These are phyloP conservation scores for Colletotrichum sp. DNA, from an alignment of 2,329 filamentous ascomycete species.

Conservation along the genomic window DNA sequence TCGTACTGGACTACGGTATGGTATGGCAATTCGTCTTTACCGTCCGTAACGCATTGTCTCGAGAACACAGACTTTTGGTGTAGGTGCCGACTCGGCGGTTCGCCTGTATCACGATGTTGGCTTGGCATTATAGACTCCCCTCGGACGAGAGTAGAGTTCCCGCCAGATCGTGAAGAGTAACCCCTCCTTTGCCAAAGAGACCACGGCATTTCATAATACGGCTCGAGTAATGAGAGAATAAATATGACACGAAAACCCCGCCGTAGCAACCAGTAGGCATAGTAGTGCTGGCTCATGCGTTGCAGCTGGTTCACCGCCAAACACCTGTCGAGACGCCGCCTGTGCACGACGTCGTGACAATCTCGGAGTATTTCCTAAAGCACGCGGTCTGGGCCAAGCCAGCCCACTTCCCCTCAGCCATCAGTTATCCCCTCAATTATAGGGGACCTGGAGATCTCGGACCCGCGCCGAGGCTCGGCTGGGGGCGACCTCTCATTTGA, in stretches of 20 bases:
- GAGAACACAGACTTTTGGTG: background rate
- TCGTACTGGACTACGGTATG: background rate
- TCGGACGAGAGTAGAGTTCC: background rate
- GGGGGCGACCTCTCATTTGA: background rate
- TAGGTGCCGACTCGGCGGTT: background rate
- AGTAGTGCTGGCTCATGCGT: background rate
- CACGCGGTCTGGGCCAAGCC: background rate
- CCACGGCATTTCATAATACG: background rate
- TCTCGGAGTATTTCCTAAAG: background rate
- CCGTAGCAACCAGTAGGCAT: fast-evolving
- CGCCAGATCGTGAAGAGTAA: background rate
- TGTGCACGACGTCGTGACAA: background rate
- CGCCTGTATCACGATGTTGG: background rate
- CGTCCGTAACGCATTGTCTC: background rate
- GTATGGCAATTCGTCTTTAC: background rate
- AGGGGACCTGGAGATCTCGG: background rate
- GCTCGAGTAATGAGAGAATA: background rate
- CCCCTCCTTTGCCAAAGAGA: background rate
- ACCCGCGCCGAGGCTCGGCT: background rate
- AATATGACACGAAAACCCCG: background rate
- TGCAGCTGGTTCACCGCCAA: background rate
- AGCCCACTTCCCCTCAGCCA: background rate
- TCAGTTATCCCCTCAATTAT: background rate
- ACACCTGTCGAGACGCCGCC: background rate
- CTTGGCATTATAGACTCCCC: background rate